Base-by-base conservation (phyloP, 2,329 filamentous ascomycete species). In the Fonsecaea multimorphosa region DNA sequence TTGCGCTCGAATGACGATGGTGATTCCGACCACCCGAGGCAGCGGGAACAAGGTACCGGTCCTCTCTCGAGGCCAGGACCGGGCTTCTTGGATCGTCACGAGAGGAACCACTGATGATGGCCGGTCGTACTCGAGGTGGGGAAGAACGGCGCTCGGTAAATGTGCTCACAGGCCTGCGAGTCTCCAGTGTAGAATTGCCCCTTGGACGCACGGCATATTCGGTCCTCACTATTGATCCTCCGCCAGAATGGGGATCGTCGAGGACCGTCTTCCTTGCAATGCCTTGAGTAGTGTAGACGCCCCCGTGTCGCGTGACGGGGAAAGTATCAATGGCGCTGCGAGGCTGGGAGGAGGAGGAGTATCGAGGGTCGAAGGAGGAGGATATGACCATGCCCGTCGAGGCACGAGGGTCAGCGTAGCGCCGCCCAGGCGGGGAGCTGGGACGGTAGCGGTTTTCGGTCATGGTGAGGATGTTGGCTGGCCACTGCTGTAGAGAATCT, bases 131-230 rank as follows among this genome's bases (percentile, higher is more conserved):
- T 51, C 65, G 68, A 55, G 61, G 62, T 9, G 72, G 72, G 6
- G 71, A 69, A 40, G 64, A 61, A 14, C 61, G 61, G 58, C 61
- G 66, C 54, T 63, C 53, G 40, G 62, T 64, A 29, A 64, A 72
- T 19, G 66, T 51, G 58, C 59, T 72, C 73, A 71, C 31, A 32
- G 69, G 71, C 27, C 68, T 56, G 24, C 70, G 64, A n/a, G 57
- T 38, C 40, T 72, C 71, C 22, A 68, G 46, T n/a, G 62, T 49
- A 1, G 72, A 72, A 54, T 73, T 72, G 44, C 63, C 59, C 27
- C 72, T 67, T n/a, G 72, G 71, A 27, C 72, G 68, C 29, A 71
- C 65, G 34, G 71, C 44, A 57, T 73, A 73, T 52, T 73, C 69
- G n/a, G 69, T 73, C n/a, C 67, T 59, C 16, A 69, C 61, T 29